Percentiles rank a stretch among this genome's conserved stretches.
phyloP scores from a whole-genome alignment of 352 stramenopile genomes.

The Thalassiosira mediterranea region DNA sequence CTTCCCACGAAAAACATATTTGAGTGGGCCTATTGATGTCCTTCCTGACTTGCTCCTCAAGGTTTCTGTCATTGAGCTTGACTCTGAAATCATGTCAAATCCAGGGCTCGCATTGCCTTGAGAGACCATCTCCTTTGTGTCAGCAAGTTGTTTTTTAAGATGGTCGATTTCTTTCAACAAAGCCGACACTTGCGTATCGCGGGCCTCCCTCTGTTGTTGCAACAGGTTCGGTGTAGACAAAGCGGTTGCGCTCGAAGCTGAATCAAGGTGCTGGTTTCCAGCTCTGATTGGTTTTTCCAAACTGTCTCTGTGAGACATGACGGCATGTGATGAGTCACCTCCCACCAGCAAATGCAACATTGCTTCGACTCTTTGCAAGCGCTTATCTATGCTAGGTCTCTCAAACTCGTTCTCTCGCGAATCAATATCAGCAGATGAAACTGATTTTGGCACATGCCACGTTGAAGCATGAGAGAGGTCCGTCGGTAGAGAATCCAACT shows the following conservation, averaged over 20 bases:
- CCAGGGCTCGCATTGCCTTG: background rate
- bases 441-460: no score
- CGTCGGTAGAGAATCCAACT: conserved; percentile 3
- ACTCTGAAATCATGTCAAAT: background rate
- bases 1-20: background rate
- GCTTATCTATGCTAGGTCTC: conserved; percentile 24
- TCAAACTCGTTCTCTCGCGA: background rate
- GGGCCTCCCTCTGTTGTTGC: background rate
- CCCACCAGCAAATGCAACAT: conserved; percentile 38
- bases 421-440: conserved; percentile 4
- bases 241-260: conserved; percentile 18
- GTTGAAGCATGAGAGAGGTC: background rate
- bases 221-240: conserved; percentile 4
- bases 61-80: background rate
- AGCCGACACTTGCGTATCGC: conserved; percentile 18
- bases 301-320: background rate
- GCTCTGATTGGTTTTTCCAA: conserved; percentile 1
- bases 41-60: background rate
- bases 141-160: conserved; percentile 42
- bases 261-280: background rate
- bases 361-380: conserved; percentile 43
- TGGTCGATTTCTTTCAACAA: conserved; percentile 38
- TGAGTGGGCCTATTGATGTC: background rate
- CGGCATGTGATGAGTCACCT: conserved; percentile 7
- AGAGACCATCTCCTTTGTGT: conserved; percentile 14